Evolutionary conservation across 2,329 filamentous ascomycete species (phyloP), one percentile per base, ranked within the genome.

Genomic region (Hypoxylon sp.): DNA sequence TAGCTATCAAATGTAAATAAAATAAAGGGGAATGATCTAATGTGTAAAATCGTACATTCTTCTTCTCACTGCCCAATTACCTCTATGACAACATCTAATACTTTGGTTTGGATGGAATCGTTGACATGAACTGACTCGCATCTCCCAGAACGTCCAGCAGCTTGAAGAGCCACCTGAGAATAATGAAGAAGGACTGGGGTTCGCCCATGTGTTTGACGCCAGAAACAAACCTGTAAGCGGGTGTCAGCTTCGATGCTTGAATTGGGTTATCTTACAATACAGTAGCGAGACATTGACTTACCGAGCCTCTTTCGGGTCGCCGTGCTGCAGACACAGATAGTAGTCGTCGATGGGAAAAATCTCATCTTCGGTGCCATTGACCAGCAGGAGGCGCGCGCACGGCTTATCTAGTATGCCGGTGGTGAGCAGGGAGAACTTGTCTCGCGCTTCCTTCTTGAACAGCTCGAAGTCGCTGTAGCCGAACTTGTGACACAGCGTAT

Each of bases 271-370:
- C 24, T 26, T 26, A 26, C 15, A 34, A 13, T 13, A 15, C 3
- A 15, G 6, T 34, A 6, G 15, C 28, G 11, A 24, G 5, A 3
- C 6, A 20, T 6, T 15, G 32, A 68, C 69, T 48, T 62, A 75
- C 73, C 72, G 70, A 39, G 77, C 84, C 69, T 84, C 80, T 74
- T 88, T 88, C 1, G 83, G 80, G 19, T 76, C 71, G 0, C 84
- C 85, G 71, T 84, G 81, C 68, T 81, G 77, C 48, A 87, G 68
- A 24, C 83, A 82, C 41, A 87, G 72, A 67, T 85, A 84, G 58
- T 85, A 84, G 68, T 88, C 86, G 68, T 88, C 86, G 47, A 88
- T 84, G 0, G 86, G 86, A 73, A 88, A 88, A 49, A 88, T 87
- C 76, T 87, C 85, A 70, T 88, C 86, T 28, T 84, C 79, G 1